Base-by-base conservation (phyloP, 2,329 filamentous ascomycete species). In the Trichoderma asperellum region DNA sequence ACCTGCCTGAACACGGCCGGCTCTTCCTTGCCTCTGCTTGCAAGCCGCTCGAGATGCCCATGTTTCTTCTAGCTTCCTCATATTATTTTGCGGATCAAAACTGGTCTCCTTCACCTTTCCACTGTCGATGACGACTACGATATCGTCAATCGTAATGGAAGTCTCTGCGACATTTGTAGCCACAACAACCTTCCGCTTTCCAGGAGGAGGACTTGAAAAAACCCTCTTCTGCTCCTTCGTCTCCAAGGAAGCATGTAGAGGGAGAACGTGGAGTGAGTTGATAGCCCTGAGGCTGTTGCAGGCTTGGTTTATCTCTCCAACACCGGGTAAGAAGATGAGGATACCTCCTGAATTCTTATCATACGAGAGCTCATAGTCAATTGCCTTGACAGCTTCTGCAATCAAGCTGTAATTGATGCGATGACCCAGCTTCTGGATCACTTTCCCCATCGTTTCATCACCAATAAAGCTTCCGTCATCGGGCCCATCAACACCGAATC, bases 101-200 rank as follows among this genome's bases (percentile, higher is more conserved):
- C 92, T 95, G 0, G 94, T 99, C 80, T 99, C 95, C 77, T 99
- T 99, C 70, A 99, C 96, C 65, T 93, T 90, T 34, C 96, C 96
- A 12, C 92, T 96, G 78, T 99, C 96, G 72, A 99, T 95, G 57
- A 99, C 96, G 2, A 93, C 95, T 2, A 98, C 92, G 65, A 99
- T 92, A 77, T 99, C 96, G 77, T 97, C 94, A 70, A 99, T 99
- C 0, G 96, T 99, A 78, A 99, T 98, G 2, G 96, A 98, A 0
- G 96, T 99, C 79, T 99, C 96, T 2, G 96, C 96, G 2, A 99
- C 95, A 75, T 99, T 99, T 56, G 96, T 99, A 0, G 96, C 93
- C 7, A 95, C 92, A 40, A 99, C 92, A 14, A 99, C 88, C 80
- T 99, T 99, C 43, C 96, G 87, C 80, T 93, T 94, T 0, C 94